Percentiles rank a stretch among this genome's conserved stretches.
phyloP scores from a whole-genome alignment of 2,329 filamentous ascomycete genomes.

The Aspergillus latus region DNA sequence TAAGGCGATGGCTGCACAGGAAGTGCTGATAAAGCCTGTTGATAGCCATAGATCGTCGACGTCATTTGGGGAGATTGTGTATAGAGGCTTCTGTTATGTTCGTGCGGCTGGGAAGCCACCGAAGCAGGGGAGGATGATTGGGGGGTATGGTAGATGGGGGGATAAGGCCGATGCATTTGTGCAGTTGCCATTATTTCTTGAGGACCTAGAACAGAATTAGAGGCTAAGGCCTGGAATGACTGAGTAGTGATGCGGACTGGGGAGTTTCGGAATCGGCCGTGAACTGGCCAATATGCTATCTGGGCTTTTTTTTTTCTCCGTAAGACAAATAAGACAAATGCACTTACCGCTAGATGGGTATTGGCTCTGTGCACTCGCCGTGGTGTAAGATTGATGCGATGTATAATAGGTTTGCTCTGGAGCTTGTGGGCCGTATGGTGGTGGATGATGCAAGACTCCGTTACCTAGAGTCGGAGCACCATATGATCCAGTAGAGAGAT shows the following conservation, averaged over 20 bases:
- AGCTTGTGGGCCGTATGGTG: slow-evolving; percentile 66
- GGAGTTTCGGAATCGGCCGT: not conserved
- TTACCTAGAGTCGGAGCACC: slow-evolving; percentile 33
- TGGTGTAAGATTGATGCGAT: slow-evolving; percentile 78
- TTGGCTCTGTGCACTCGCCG: slow-evolving; percentile 75
- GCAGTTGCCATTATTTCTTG: slow-evolving; percentile 67
- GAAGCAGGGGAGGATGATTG: slow-evolving; percentile 94
- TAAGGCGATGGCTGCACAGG: slow-evolving; percentile 58
- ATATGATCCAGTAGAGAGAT: slow-evolving; percentile 34
- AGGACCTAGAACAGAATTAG: slow-evolving; percentile 59
- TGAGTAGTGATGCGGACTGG: slow-evolving; percentile 47
- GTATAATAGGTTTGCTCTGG: slow-evolving; percentile 74
- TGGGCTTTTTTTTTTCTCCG: not conserved
- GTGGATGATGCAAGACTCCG: slow-evolving; percentile 52
- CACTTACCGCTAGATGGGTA: slow-evolving; percentile 83
- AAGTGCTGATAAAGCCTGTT: slow-evolving; percentile 53
- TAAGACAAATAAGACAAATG: not conserved
- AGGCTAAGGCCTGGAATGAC: slow-evolving; percentile 52
- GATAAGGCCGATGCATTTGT: slow-evolving; percentile 71
- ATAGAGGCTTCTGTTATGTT: slow-evolving; percentile 81
- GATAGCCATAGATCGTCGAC: slow-evolving; percentile 79
- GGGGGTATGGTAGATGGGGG: slow-evolving; percentile 91
- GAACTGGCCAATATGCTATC: slow-evolving; percentile 5
- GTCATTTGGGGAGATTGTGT: slow-evolving; percentile 77
- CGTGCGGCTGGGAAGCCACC: slow-evolving; percentile 85